Percentiles rank a stretch among this genome's conserved stretches.
Evolutionary conservation across 257 asterid genomes (phyloP).

Genomic region (Linderniella brevidens): DNA sequence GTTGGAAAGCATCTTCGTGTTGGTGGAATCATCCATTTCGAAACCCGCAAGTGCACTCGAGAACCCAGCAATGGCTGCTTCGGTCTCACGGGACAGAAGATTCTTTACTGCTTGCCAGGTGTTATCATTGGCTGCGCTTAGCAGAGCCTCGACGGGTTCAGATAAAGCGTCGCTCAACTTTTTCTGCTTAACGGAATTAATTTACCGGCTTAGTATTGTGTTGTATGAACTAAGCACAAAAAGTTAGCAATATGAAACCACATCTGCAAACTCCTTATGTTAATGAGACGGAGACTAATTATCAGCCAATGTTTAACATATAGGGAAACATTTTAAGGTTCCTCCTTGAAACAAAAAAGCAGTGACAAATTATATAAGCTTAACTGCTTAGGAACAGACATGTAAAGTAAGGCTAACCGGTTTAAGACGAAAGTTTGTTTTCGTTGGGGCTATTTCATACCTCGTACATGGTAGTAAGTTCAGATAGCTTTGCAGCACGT

Average conservation of each 20-base stretch:
- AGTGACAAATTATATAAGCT: too few relatives aligned
- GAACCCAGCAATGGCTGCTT: conserved; percentile 41
- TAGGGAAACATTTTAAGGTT: too few relatives aligned
- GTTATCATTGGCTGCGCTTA: conserved; percentile 76
- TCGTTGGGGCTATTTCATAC: conserved; percentile 20
- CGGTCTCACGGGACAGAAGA: conserved; percentile 56
- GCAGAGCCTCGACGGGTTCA: conserved; percentile 82
- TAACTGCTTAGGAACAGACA: too few relatives aligned
- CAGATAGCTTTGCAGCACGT: conserved; percentile 56
- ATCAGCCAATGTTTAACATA: too few relatives aligned
- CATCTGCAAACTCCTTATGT: too few relatives aligned
- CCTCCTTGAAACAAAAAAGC: too few relatives aligned
- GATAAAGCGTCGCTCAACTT: conserved; percentile 60
- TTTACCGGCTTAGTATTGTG: too few relatives aligned
- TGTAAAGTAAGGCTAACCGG: too few relatives aligned
- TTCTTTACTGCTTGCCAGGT: conserved; percentile 89
- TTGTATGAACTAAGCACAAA: too few relatives aligned
- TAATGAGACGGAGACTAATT: too few relatives aligned
- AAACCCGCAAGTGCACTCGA: conserved; percentile 67
- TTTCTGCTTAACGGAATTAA: conserved; percentile 27
- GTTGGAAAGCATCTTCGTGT: conserved; percentile 40
- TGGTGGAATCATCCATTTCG: conserved; percentile 61
- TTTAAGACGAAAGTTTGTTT: too few relatives aligned
- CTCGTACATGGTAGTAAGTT: conserved; percentile 54
- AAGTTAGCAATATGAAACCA: too few relatives aligned